phyloP scores from a whole-genome alignment of 345 rosid genomes.

The Eucalyptus virginea region DNA sequence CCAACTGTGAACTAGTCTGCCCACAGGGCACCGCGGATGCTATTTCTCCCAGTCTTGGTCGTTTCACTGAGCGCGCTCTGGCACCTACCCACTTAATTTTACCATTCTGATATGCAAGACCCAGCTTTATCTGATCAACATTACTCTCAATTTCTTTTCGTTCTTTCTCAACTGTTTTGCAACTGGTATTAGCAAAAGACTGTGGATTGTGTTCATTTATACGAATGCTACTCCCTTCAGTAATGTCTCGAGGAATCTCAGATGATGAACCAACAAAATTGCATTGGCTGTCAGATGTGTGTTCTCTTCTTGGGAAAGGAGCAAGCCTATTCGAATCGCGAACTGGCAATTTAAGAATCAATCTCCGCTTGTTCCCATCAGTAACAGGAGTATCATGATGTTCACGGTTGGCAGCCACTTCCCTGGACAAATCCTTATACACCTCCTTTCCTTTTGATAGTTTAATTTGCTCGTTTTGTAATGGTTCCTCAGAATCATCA shows the following conservation, averaged over 20 bases:
- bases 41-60: constrained; percentile 45
- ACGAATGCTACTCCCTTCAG: neutral
- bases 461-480: constrained; percentile 35
- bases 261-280: constrained; percentile 33
- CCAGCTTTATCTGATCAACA: constrained; percentile 7
- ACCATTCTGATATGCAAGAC: constrained; percentile 31
- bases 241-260: constrained; percentile 4
- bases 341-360: constrained; percentile 70
- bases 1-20: constrained; percentile 3
- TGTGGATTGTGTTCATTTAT: neutral
- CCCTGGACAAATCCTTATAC: constrained; percentile 35
- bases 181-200: constrained; percentile 4
- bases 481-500: constrained; percentile 52
- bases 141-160: neutral
- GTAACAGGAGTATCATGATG: constrained; percentile 25
- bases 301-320: constrained; percentile 9
- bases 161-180: neutral
- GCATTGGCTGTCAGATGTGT: constrained; percentile 3
- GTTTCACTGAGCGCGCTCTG: constrained; percentile 71
- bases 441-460: constrained; percentile 66
- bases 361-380: constrained; percentile 45
- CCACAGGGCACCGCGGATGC: constrained; percentile 12
- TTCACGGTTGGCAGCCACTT: constrained; percentile 15
- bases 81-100: constrained; percentile 82
- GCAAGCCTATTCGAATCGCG: constrained; percentile 37